Evolutionary conservation across 768 basidiomycete genomes (phyloP).

Genomic region (Kwoniella newhampshirensis): DNA sequence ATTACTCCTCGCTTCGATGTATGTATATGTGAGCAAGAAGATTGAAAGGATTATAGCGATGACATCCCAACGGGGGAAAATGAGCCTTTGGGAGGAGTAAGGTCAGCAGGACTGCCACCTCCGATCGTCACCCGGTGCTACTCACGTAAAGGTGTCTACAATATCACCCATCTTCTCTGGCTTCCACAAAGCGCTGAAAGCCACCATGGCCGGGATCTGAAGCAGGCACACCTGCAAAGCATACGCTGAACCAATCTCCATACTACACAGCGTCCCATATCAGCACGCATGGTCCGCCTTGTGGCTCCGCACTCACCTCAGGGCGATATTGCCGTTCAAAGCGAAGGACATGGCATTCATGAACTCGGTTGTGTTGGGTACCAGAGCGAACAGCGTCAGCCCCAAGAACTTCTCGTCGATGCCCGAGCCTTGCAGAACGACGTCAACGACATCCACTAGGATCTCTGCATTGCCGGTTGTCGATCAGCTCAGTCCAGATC

Average conservation of each 20-base stretch:
- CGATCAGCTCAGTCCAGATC: not conserved
- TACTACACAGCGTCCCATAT: slow-evolving; percentile 59
- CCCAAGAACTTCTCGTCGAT: slow-evolving; percentile 98
- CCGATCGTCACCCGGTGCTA: slow-evolving; percentile 23
- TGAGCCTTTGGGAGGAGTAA: slow-evolving; percentile 63
- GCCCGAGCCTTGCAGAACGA: slow-evolving; percentile 81
- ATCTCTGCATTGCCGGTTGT: slow-evolving; percentile 63
- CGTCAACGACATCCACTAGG: slow-evolving; percentile 91
- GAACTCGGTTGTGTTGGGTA: slow-evolving; percentile 98
- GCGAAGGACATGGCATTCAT: slow-evolving; percentile 99
- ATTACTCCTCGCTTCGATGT: slow-evolving; percentile 97
- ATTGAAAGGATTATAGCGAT: slow-evolving; percentile 91
- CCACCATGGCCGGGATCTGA: slow-evolving; percentile 98
- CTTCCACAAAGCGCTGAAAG: slow-evolving; percentile 93
- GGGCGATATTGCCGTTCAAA: slow-evolving; percentile 90
- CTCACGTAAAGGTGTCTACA: slow-evolving; percentile 90
- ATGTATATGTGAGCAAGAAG: slow-evolving; percentile 97
- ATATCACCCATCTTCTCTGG: slow-evolving; percentile 80
- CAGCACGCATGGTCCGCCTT: slow-evolving; percentile 10
- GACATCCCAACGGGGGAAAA: slow-evolving; percentile 98
- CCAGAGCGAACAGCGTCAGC: slow-evolving; percentile 91
- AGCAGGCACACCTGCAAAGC: slow-evolving; percentile 96
- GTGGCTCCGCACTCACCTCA: slow-evolving; percentile 74
- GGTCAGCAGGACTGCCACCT: not conserved
- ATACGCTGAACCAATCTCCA: slow-evolving; percentile 99